Evolutionary conservation across 2,329 filamentous ascomycete species (phyloP).

Genomic region (Claviceps sp.): DNA sequence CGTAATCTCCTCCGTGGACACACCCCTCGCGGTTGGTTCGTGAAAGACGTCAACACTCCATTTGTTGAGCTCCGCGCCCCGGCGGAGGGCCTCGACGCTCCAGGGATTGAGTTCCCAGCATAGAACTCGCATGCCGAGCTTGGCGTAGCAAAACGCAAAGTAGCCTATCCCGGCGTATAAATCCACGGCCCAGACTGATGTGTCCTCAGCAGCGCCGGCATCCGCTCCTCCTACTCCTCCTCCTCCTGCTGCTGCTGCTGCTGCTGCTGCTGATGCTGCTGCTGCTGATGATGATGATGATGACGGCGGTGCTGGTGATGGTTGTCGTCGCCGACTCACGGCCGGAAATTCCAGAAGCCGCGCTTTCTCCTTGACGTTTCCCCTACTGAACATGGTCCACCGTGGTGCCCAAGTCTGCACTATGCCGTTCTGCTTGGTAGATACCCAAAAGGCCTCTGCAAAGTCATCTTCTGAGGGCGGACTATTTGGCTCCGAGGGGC

Average conservation of each 20-base stretch:
- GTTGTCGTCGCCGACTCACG: not conserved
- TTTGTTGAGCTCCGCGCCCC: slow-evolving; percentile 58
- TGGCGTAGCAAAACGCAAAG: slow-evolving; percentile 75
- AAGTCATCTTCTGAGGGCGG: slow-evolving; percentile 40
- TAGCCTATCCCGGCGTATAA: slow-evolving; percentile 91
- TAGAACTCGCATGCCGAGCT: slow-evolving; percentile 57
- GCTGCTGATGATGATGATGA: no score
- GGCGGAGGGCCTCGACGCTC: slow-evolving; percentile 69
- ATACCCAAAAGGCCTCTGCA: slow-evolving; percentile 60
- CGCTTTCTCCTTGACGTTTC: slow-evolving; percentile 82
- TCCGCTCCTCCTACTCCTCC: not conserved
- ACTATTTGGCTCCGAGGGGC: slow-evolving; percentile 26
- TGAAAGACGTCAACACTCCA: slow-evolving; percentile 43
- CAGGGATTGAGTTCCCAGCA: slow-evolving; percentile 88
- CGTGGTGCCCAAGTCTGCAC: slow-evolving; percentile 74
- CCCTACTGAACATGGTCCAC: slow-evolving; percentile 89
- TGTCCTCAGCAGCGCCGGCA: slow-evolving; percentile 2
- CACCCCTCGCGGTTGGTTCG: slow-evolving; percentile 25
- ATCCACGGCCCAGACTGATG: slow-evolving; percentile 49
- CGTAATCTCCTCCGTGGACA: slow-evolving; percentile 24
- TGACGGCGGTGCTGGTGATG: no score
- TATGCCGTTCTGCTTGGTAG: slow-evolving; percentile 65
- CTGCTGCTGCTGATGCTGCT: not conserved
- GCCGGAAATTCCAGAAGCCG: slow-evolving; percentile 45
- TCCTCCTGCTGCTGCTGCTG: not conserved